These are phyloP conservation scores for Pythium volutum DNA, from an alignment of 352 stramenopile species.

Conservation along the genomic window DNA sequence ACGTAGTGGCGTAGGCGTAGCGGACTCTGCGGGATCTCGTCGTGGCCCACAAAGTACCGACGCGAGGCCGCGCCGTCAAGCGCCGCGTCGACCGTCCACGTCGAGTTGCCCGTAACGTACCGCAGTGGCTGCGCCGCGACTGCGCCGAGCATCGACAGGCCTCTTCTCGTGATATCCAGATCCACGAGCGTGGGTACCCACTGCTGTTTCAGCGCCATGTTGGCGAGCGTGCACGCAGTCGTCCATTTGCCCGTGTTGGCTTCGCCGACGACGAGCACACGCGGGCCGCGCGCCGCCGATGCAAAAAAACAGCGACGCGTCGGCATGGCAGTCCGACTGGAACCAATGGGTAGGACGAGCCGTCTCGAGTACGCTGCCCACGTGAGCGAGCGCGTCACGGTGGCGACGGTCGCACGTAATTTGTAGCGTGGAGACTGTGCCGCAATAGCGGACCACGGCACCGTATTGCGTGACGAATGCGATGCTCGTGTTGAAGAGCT, in stretches of 20 bases:
- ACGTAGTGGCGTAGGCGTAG: too few relatives aligned
- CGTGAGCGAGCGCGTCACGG: not conserved
- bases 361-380: not conserved
- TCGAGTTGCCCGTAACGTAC: too few relatives aligned
- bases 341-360: not conserved
- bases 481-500: not conserved
- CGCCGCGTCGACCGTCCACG: too few relatives aligned
- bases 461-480: not conserved
- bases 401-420: not conserved
- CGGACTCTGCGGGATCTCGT: too few relatives aligned
- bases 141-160: too few relatives aligned
- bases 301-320: too few relatives aligned
- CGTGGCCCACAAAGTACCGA: too few relatives aligned
- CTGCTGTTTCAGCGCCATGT: not conserved
- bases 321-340: not conserved
- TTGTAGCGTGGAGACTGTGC: not conserved
- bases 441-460: not conserved
- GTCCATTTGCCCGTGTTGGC: constrained; percentile 8
- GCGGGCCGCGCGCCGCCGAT: not conserved
- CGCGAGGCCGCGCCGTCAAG: too few relatives aligned
- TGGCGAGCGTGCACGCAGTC: not conserved
- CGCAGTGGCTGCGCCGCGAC: too few relatives aligned
- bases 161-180: too few relatives aligned
- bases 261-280: constrained; percentile 1
- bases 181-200: too few relatives aligned